Base-by-base conservation (phyloP, 2,329 filamentous ascomycete species). In the Aspergillus sp. region DNA sequence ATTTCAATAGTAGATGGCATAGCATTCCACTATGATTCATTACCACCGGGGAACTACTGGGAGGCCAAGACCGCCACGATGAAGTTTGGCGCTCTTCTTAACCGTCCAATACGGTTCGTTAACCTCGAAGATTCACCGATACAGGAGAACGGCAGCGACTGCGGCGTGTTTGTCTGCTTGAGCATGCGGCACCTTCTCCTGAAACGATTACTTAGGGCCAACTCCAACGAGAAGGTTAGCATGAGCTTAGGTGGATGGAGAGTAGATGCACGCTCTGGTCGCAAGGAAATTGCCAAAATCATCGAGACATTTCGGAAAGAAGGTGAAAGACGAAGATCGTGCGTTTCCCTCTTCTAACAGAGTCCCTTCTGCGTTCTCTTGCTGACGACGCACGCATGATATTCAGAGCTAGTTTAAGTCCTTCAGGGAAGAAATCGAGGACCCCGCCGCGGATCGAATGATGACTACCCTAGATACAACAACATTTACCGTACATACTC, bases 11-110 rank as follows among this genome's bases (percentile, higher is more conserved):
- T 96, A 50, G 95, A 99, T 71, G 87, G 91, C 8, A 87, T 96
- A 2, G 91, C 93, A 0, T 99, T 99, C 74, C 95, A 99, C 79
- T 99, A 99, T 77, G 95, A 99, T 77, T 93, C 89, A 1, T 81
- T 98, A 24, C 84, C 85, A 2, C 86, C 87, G 2, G 83, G 86
- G 40, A 98, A 99, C 75, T 84, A 85, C 59, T 77, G 82, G 42
- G 90, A 96, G 64, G 95, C 91, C 0, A 82, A 83, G 51, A 78
- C 83, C 1, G 89, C 89, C 6, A 86, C 89, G 0, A 77, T 83
- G 48, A 90, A 91, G 67, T 80, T 99, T 44, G 81, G 84, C 24
- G 78, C 80, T 33, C 78, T 98, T 30, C 81, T 98, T 34, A 83
- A 84, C 57, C 81, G 81, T 5, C 77, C 96, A 17, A 82, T 87